Conservation (phyloP, 148 eudicot genomes). For the Tetragonia tetragonoides region DNA sequence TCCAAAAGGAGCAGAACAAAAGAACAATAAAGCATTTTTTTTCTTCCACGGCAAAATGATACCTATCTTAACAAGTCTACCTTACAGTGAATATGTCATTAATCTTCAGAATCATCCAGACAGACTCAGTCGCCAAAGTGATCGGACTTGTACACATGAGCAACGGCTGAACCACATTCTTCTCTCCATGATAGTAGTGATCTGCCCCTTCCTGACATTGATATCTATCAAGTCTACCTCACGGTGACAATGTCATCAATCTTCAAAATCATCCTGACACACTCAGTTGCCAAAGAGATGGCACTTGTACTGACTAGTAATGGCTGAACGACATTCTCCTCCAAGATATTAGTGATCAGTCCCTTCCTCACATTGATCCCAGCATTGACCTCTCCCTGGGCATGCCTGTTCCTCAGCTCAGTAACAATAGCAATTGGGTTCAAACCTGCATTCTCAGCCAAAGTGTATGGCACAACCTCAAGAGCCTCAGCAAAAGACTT, state of each 20-base stretch:
- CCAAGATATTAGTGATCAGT: conserved; percentile 89
- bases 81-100: neutral
- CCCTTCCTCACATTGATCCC: conserved; percentile 99
- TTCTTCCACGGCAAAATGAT: conserved; percentile 1
- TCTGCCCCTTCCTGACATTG: conserved; percentile 98
- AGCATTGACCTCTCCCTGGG: conserved; percentile 91
- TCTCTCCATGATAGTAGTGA: conserved; percentile 93
- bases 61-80: neutral
- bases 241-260: conserved; percentile 98
- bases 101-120: too few species aligned
- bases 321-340: conserved; percentile 96
- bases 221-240: conserved; percentile 72
- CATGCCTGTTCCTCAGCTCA: conserved; percentile 93
- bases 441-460: conserved; percentile 96
- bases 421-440: conserved; percentile 89
- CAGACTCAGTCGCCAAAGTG: too few species aligned
- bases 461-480: conserved; percentile 91
- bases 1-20: conserved; percentile 14
- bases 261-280: conserved; percentile 97
- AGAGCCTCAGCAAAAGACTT: conserved; percentile 90
- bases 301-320: conserved; percentile 96
- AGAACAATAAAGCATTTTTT: neutral
- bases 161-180: conserved; percentile 87
- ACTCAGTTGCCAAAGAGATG: conserved; percentile 75
- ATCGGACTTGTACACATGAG: too few species aligned